Evolutionary conservation across 1,139 yeast genomes (phyloP).

Genomic region (Pichia sorboxylosa): DNA sequence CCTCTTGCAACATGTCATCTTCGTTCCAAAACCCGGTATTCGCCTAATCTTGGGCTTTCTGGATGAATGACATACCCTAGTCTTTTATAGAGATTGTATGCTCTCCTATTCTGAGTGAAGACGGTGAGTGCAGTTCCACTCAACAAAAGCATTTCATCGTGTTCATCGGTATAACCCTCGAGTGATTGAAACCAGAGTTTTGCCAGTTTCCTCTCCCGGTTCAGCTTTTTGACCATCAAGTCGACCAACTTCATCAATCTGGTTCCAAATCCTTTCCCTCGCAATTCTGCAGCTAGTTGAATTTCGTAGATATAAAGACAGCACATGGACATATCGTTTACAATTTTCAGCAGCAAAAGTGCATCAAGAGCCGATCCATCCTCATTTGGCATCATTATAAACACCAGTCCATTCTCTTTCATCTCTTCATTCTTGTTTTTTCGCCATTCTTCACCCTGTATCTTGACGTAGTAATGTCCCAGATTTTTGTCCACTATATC

Average conservation of each 20-base stretch:
- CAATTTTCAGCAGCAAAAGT: constrained; percentile 14
- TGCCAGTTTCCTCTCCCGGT: constrained; percentile 1
- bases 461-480: constrained; percentile 8
- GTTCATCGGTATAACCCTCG: constrained; percentile 3
- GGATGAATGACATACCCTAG: constrained; percentile 5
- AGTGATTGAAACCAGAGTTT: constrained; percentile 9
- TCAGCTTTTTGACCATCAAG: constrained; percentile 19
- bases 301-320: constrained; percentile 38
- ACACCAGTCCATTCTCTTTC: constrained; percentile 28
- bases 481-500: constrained; percentile 10
- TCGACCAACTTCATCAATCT: constrained; percentile 26
- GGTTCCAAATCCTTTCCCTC: constrained; percentile 26
- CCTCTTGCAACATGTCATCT: no score
- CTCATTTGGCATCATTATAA: constrained; percentile 5
- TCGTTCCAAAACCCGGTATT: no score
- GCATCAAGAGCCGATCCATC: constrained; percentile 4
- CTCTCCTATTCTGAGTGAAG: constrained; percentile 34
- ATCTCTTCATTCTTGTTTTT: constrained; percentile 30
- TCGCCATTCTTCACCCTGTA: constrained; percentile 26
- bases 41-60: no score
- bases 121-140: constrained; percentile 38
- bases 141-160: constrained; percentile 7
- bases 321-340: constrained; percentile 24
- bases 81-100: constrained; percentile 32
- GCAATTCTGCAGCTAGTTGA: constrained; percentile 28